Evolutionary conservation across 495 filamentous ascomycete genomes (phyloP).

Genomic region (Aspergillus affinis): DNA sequence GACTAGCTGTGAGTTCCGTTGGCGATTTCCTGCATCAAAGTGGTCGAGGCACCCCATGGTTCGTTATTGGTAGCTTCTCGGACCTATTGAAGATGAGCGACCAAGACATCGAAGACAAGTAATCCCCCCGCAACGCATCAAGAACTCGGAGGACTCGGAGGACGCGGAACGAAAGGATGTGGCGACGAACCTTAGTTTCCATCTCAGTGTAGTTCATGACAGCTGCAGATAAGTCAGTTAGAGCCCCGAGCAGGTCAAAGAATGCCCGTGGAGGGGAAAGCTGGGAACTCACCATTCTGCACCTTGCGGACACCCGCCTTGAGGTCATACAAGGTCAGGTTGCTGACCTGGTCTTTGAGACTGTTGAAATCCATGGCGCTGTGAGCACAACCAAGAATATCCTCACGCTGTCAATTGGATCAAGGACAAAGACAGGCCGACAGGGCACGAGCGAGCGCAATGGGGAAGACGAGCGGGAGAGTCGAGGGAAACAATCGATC

Average conservation of each 20-base stretch:
- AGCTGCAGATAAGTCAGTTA: conserved; percentile 48
- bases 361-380: conserved; percentile 78
- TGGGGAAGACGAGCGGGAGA: conserved; percentile 18
- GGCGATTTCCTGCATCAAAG: conserved; percentile 94
- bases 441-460: conserved; percentile 15
- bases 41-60: conserved; percentile 92
- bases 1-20: conserved; percentile 98
- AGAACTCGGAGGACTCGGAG: too few relatives aligned
- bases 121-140: neutral
- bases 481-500: conserved; percentile 17
- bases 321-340: conserved; percentile 92
- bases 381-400: conserved; percentile 7
- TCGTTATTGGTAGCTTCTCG: conserved; percentile 98
- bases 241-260: neutral
- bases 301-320: conserved; percentile 97
- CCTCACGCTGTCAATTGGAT: conserved; percentile 17
- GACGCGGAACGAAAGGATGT: conserved; percentile 1
- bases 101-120: neutral
- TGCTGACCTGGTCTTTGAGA: conserved; percentile 86
- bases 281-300: conserved; percentile 78
- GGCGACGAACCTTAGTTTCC: conserved; percentile 82
- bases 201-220: conserved; percentile 99
- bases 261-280: neutral
- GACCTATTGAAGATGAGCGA: conserved; percentile 54
- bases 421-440: conserved; percentile 11